phyloP scores from a whole-genome alignment of 2,329 filamentous ascomycete genomes.

The Fusarium oxysporum region DNA sequence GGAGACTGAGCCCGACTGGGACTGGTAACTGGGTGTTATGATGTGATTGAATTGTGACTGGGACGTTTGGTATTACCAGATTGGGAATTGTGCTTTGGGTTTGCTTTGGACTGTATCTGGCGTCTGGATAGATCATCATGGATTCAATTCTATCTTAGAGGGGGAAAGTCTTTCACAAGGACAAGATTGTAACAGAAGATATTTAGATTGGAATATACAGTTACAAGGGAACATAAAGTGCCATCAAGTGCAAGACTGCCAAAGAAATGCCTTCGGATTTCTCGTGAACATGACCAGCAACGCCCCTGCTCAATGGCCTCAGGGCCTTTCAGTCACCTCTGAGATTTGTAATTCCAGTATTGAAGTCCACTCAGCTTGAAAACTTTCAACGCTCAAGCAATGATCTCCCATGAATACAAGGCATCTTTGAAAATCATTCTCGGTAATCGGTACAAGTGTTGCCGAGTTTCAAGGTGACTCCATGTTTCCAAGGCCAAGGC shows the following conservation, averaged over 20 bases:
- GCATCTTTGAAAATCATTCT: background rate
- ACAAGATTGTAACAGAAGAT: background rate
- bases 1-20: slow-evolving; percentile 56
- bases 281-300: background rate
- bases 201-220: background rate
- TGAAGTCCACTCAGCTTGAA: background rate
- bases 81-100: background rate
- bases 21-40: slow-evolving; percentile 41
- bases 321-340: background rate
- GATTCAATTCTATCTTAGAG: background rate
- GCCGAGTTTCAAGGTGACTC: background rate
- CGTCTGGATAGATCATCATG: slow-evolving; percentile 6
- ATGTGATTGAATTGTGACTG: background rate
- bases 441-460: background rate
- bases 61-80: background rate
- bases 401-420: background rate
- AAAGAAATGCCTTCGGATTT: background rate
- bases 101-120: background rate
- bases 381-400: background rate
- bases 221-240: background rate
- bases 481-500: background rate
- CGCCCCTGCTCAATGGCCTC: background rate
- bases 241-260: background rate
- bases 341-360: background rate
- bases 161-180: background rate